A percentile compares a stretch with the other conserved stretches of the same genome.
Conservation (phyloP, 1,139 yeast genomes). For the Pichia sp. region DNA sequence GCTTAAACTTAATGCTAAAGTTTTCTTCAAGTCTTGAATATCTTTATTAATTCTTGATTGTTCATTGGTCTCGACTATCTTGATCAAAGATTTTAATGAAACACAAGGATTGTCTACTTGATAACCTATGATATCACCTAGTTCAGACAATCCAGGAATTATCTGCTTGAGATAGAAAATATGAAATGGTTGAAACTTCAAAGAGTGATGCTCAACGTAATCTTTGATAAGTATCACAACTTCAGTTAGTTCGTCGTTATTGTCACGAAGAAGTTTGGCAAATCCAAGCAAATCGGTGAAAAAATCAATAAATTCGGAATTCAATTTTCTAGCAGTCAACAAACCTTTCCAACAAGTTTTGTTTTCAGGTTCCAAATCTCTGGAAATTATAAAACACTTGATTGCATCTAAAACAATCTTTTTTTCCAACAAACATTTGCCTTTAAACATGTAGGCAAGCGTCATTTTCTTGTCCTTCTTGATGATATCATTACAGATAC, state of each 20-base stretch:
- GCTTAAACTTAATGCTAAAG: constrained; percentile 31
- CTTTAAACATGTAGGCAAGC: constrained; percentile 57
- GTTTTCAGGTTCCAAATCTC: constrained; percentile 44
- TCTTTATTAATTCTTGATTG: constrained; percentile 26
- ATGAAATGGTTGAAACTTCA: constrained; percentile 14
- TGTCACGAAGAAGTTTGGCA: constrained; percentile 29
- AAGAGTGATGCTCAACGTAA: constrained; percentile 23
- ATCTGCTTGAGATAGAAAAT: constrained; percentile 44
- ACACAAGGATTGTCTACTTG: constrained; percentile 43
- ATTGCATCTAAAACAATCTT: constrained; percentile 36
- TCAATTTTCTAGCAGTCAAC: constrained; percentile 32
- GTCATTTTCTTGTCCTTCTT: constrained; percentile 45
- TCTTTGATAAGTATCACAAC: constrained; percentile 37
- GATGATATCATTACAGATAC: constrained; percentile 3
- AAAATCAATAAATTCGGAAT: constrained; percentile 35
- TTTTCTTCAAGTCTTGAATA: constrained; percentile 32
- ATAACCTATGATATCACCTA: constrained; percentile 50
- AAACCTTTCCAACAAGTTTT: constrained; percentile 80
- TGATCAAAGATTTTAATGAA: constrained; percentile 44
- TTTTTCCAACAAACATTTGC: constrained; percentile 45
- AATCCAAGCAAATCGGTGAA: constrained; percentile 39
- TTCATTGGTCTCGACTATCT: constrained; percentile 37
- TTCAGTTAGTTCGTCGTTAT: constrained; percentile 34
- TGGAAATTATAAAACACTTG: constrained; percentile 34
- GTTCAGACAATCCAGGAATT: constrained; percentile 49